Conservation (phyloP, 306 rosid genomes). For the Acmispon strigosus region DNA sequence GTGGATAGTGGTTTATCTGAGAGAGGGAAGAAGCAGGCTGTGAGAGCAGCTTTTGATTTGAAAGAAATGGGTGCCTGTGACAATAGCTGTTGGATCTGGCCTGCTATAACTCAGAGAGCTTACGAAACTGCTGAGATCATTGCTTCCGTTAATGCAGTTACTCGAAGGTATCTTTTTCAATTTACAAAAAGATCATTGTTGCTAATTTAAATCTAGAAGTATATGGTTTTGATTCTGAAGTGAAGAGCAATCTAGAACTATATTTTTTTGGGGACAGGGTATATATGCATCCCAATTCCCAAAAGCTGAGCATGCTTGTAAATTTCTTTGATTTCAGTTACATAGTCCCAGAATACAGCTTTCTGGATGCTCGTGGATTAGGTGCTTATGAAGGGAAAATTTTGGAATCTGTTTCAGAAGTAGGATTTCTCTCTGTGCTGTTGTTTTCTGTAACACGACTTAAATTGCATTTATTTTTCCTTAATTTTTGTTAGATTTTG, state of each 20-base stretch:
- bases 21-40: slow-evolving; percentile 66
- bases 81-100: slow-evolving; percentile 88
- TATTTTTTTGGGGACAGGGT: too few relatives aligned
- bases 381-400: slow-evolving; percentile 89
- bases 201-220: too few relatives aligned
- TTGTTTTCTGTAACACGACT: background rate
- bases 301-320: background rate
- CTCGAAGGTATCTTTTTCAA: slow-evolving; percentile 45
- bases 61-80: slow-evolving; percentile 86
- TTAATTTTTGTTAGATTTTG: background rate
- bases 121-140: slow-evolving; percentile 91
- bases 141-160: slow-evolving; percentile 68
- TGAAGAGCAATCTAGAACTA: too few relatives aligned
- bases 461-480: background rate
- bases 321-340: slow-evolving; percentile 48
- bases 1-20: slow-evolving; percentile 77
- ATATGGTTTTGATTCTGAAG: too few relatives aligned
- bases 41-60: slow-evolving; percentile 67
- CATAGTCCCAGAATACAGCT: slow-evolving; percentile 92
- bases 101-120: slow-evolving; percentile 96
- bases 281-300: background rate
- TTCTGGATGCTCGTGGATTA: slow-evolving; percentile 86
- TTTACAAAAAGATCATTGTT: background rate
- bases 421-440: slow-evolving; percentile 27
- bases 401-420: slow-evolving; percentile 69